Evolutionary conservation across 2,329 filamentous ascomycete genomes (phyloP), one percentile per base, ranked within the genome.

Genomic region (Didymella pomorum): DNA sequence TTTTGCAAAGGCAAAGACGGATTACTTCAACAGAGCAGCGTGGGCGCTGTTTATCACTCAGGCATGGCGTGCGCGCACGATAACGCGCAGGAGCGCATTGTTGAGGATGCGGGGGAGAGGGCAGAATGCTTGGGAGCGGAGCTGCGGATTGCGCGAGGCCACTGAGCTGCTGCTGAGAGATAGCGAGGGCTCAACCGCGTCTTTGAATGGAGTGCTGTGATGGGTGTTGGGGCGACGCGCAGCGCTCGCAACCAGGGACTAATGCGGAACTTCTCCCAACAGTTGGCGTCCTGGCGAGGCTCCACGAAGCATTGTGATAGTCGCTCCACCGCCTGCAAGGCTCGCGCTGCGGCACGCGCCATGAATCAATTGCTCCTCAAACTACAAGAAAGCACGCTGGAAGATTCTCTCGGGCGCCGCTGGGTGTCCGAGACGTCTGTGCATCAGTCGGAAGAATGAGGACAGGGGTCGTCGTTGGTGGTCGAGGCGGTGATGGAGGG

Each of bases 221-320:
- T 25, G 5, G 39, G 37, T 33, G 49, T 58, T 49, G 56, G 44
- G 54, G 47, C 4, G 47, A 51, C 47, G 33, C 52, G 58, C 60
- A 64, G 63, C 33, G 41, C 60, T 66, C 63, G 61, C 65, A 66
- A 64, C 48, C 52, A 52, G 52, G 46, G 57, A 64, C 65, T 68
- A 68, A 66, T 69, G 57, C 63, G 62, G 66, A 65, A 60, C 43
- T 29, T 29, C 31, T 63, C 66, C 62, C 66, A 69, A 69, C 66
- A 66, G 39, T 21, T 23, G 46, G 50, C 43, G 37, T 25, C 11
- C 21, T 52, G n/a, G 16, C 26, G 26, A 31, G 16, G 35, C 31
- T 43, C 41, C 33, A 54, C 42, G 51, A 52, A 48, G 54, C 58
- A 50, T 39, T 39, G 35, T 39, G 35, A 39, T 39, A 39, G 35